Evolutionary conservation across 2,329 filamentous ascomycete species (phyloP), one percentile per base, ranked within the genome.

Genomic region (Ceratocystis destructans): DNA sequence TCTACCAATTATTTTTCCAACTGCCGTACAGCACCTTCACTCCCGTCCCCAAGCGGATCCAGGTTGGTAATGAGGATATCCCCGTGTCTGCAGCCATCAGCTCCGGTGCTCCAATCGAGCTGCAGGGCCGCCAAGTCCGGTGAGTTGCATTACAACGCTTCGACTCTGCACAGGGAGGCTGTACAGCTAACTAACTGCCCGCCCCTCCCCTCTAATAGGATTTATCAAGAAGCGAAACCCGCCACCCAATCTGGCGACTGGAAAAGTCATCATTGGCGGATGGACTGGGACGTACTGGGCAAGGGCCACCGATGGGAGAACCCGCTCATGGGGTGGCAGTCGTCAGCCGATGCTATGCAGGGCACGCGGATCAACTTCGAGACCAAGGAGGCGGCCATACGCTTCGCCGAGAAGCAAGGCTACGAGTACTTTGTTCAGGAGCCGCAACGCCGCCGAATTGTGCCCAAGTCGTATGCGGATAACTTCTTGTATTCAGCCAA

Each of bases 341-440:
- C 93, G 28, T 95, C 91, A 20, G 93, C 83, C 66, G 94, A 99
- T 77, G 85, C 85, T 74, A 94, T 99, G 90, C 92, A 99, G 77
- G 93, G 91, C 73, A 96, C 91, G 62, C 84, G 91, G 75, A 77
- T 99, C 72, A 87, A 87, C 76, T 99, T 99, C 83, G 89, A 89
- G 77, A 83, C 81, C 72, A 97, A 96, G 81, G 91, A 97, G 75
- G 93, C 96, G 72, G 94, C 94, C 70, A 93, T 99, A 73, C 80
- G 82, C 68, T 99, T 99, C 74, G 94, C 95, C 28, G 89, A 97
- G 79, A 99, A 97, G 83, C 94, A 99, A 77, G 94, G 95, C 45
- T 99, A 99, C 75, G 93, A 99, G 75, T 99, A 96, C 78, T 97
- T 94, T 75, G 92, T 99, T 28, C 94, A 97, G 80, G 94, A 97